Evolutionary conservation across 2,329 filamentous ascomycete species (phyloP).

Genomic region (Orbilia quercus): DNA sequence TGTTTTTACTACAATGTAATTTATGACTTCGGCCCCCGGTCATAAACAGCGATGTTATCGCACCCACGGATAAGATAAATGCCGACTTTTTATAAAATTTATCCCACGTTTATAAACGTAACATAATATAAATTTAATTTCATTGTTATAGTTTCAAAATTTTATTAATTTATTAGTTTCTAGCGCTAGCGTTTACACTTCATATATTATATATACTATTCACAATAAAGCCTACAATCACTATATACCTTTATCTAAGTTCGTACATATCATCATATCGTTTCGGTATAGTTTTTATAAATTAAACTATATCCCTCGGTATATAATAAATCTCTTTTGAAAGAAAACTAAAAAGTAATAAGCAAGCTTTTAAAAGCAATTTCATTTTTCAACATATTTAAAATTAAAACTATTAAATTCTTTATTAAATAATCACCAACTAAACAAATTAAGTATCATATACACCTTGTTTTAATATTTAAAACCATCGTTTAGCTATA

Average conservation of each 20-base stretch:
- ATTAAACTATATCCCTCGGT: constrained; percentile 18
- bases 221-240: constrained; percentile 14
- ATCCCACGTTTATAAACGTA: constrained; percentile 8
- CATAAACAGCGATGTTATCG: constrained; percentile 12
- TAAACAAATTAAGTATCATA: constrained; percentile 17
- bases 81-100: constrained; percentile 18
- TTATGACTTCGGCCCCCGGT: constrained; percentile 13
- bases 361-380: constrained; percentile 14
- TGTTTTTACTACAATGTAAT: constrained; percentile 15
- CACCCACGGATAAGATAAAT: not conserved
- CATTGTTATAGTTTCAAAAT: constrained; percentile 24
- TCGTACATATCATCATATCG: constrained; percentile 16
- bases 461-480: constrained; percentile 14
- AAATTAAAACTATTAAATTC: constrained; percentile 11
- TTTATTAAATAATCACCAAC: constrained; percentile 18
- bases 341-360: constrained; percentile 13
- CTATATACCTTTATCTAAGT: constrained; percentile 9
- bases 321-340: constrained; percentile 15
- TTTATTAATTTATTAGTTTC: constrained; percentile 13
- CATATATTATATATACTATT: constrained; percentile 13
- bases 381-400: constrained; percentile 14
- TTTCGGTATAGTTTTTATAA: constrained; percentile 17
- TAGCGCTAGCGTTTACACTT: constrained; percentile 6
- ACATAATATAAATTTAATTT: constrained; percentile 20
- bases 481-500: constrained; percentile 15